phyloP scores from a whole-genome alignment of 1,139 yeast species.

The Debaryomycetaceae sp. region DNA sequence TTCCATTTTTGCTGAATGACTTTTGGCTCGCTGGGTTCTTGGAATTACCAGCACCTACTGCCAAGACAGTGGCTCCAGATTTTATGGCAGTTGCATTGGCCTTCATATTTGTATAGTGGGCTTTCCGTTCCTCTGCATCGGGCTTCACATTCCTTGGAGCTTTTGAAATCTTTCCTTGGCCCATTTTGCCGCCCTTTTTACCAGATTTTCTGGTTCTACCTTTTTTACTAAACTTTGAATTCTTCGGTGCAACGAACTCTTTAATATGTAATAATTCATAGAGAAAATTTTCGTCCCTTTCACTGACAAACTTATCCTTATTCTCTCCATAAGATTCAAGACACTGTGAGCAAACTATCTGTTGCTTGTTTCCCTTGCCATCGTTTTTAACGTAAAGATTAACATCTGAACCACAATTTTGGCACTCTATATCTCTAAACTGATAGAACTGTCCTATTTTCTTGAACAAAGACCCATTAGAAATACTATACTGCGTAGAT shows the following conservation, averaged over 20 bases:
- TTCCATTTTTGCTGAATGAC: not conserved
- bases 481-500: slow-evolving; percentile 47
- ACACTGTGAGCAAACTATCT: slow-evolving; percentile 44
- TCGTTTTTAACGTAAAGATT: slow-evolving; percentile 36
- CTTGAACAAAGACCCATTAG: slow-evolving; percentile 53
- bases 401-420: slow-evolving; percentile 38
- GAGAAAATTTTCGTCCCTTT: slow-evolving; percentile 46
- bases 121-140: slow-evolving; percentile 37
- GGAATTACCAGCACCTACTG: slow-evolving; percentile 30
- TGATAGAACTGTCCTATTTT: slow-evolving; percentile 46
- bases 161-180: slow-evolving; percentile 12
- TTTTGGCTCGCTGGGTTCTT: slow-evolving; percentile 1
- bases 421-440: slow-evolving; percentile 51
- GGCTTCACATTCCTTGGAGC: slow-evolving; percentile 26
- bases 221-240: slow-evolving; percentile 9
- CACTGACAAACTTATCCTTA: slow-evolving; percentile 33
- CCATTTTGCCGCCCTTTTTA: slow-evolving; percentile 24
- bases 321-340: slow-evolving; percentile 21
- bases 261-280: slow-evolving; percentile 48
- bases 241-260: slow-evolving; percentile 30
- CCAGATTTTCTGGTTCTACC: slow-evolving; percentile 22
- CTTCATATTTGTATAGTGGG: slow-evolving; percentile 34
- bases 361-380: slow-evolving; percentile 14
- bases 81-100: slow-evolving; percentile 33
- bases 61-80: slow-evolving; percentile 41